These are phyloP conservation scores for Candida smagusa DNA, from an alignment of 1,139 yeast genomes.

Conservation along the genomic window DNA sequence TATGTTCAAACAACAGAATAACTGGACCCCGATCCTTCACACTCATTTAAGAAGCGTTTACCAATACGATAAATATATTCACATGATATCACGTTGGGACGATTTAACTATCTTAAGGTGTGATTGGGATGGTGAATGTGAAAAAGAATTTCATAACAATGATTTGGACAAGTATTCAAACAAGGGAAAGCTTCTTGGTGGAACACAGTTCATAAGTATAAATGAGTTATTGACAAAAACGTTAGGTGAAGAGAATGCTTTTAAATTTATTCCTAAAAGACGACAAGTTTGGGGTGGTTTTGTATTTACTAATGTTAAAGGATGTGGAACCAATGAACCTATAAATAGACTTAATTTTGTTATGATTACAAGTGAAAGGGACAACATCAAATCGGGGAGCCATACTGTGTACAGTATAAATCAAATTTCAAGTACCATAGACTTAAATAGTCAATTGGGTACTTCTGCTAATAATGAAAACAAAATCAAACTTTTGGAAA, in stretches of 20 bases:
- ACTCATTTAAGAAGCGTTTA: slow-evolving; percentile 15
- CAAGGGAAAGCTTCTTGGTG: slow-evolving; percentile 25
- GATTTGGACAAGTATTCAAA: slow-evolving; percentile 3
- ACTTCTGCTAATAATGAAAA: slow-evolving; percentile 17
- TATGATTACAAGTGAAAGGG: slow-evolving; percentile 15
- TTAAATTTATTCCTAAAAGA: slow-evolving; percentile 12
- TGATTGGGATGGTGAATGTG: slow-evolving; percentile 22
- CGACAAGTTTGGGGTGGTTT: slow-evolving; percentile 24
- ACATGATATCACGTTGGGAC: slow-evolving; percentile 38
- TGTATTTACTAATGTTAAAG: slow-evolving; percentile 21
- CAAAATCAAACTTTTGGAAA: slow-evolving; percentile 12
- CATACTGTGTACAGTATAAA: slow-evolving; percentile 15
- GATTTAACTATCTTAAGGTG: slow-evolving; percentile 31
- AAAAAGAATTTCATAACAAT: slow-evolving; percentile 22
- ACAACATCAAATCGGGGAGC: no score
- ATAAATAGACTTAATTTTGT: slow-evolving; percentile 26
- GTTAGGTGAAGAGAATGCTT: not conserved
- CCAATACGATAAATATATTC: slow-evolving; percentile 25
- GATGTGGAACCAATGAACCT: slow-evolving; percentile 24
- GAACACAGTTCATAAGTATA: slow-evolving; percentile 20
- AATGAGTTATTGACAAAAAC: slow-evolving; percentile 10
- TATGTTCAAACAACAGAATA: slow-evolving; percentile 24
- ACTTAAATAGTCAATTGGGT: slow-evolving; percentile 22
- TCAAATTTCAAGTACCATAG: slow-evolving; percentile 31
- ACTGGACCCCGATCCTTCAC: slow-evolving; percentile 43